Evolutionary conservation across 2,329 filamentous ascomycete genomes (phyloP), one percentile per base, ranked within the genome.

Genomic region (Fusarium illudens): DNA sequence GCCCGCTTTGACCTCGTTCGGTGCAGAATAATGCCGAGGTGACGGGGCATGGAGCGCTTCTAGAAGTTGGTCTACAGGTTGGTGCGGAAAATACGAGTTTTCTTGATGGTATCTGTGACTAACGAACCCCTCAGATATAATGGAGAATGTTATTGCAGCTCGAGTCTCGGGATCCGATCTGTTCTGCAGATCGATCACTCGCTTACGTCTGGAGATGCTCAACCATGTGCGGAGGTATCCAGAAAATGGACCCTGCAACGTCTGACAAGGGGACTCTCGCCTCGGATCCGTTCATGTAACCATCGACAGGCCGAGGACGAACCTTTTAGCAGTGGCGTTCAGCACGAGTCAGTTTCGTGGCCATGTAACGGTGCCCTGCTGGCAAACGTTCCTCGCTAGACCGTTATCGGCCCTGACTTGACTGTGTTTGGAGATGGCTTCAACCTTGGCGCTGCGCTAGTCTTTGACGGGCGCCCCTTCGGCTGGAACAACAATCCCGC

Each of bases 1-100:
- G n/a, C n/a, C 34, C 51, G 51, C 37, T 55, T 44, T 44, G 52
- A 55, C 52, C 51, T 39, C 25, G 36, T 22, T 46, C 19, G 27
- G 52, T 50, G 37, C 20, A 22, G 27, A 55, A 29, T 32, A 55
- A 55, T 25, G 36, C 51, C 36, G 51, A 55, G 19, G 19, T 15
- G 13, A 33, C 22, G 19, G 34, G 10, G 30, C 15, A 25, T 33
- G 19, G 13, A 33, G 30, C 29, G 11, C 29, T 50, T 33, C 39
- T 27, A 46, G 39, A 46, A 15, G 22, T 15, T 12, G n/a, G n/a
- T n/a, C n/a, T n/a, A n/a, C n/a, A n/a, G n/a, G n/a, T 27, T 8
- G 25, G 25, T 27, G 15, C 12, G 27, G 39, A 46, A 46, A 5
- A 27, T 46, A 12, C 15, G 39, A 22, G 27, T 46, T 46, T 15